Percentiles rank a stretch among this genome's conserved stretches.
These are phyloP conservation scores for Scutellaria baicalensis DNA, from an alignment of 257 asterid species.

Conservation along the genomic window DNA sequence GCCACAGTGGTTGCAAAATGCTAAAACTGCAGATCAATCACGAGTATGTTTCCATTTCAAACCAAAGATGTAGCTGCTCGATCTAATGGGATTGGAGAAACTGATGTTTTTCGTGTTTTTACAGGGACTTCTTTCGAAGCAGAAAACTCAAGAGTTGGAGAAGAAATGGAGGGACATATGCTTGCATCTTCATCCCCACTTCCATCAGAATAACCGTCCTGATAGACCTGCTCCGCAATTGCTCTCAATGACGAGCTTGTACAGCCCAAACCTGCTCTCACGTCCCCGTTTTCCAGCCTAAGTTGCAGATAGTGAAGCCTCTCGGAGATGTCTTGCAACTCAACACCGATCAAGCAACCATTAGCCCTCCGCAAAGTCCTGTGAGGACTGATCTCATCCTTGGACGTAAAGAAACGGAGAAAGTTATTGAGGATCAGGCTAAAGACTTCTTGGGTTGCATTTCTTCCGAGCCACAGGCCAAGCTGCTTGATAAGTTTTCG, in stretches of 20 bases:
- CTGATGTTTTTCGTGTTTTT: conserved; percentile 3
- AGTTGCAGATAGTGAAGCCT: conserved; percentile 25
- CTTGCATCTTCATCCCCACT: conserved; percentile 61
- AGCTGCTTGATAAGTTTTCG: conserved; percentile 47
- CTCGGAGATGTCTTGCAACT: conserved; percentile 36
- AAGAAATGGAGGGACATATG: conserved; percentile 69
- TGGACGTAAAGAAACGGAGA: conserved; percentile 44
- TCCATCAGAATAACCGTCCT: conserved; percentile 30
- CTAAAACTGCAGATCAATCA: conserved; percentile 27
- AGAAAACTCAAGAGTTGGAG: conserved; percentile 47
- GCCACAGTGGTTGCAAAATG: conserved; percentile 74
- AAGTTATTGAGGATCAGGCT: conserved; percentile 31
- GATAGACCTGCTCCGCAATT: conserved; percentile 22
- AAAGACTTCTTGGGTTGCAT: conserved; percentile 65
- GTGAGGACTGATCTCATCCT: conserved; percentile 87
- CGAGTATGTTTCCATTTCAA: conserved; percentile 26
- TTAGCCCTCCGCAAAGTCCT: conserved; percentile 59
- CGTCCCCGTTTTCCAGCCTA: conserved; percentile 34
- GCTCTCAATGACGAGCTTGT: conserved; percentile 28
- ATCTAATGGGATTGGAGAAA: background rate
- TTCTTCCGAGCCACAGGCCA: conserved; percentile 45
- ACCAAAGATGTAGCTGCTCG: background rate
- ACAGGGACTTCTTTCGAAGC: conserved; percentile 39
- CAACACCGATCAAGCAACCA: conserved; percentile 14
- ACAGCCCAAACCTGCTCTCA: conserved; percentile 30